These are phyloP conservation scores for Amphichorda felina DNA, from an alignment of 2,329 filamentous ascomycete genomes.

Conservation along the genomic window DNA sequence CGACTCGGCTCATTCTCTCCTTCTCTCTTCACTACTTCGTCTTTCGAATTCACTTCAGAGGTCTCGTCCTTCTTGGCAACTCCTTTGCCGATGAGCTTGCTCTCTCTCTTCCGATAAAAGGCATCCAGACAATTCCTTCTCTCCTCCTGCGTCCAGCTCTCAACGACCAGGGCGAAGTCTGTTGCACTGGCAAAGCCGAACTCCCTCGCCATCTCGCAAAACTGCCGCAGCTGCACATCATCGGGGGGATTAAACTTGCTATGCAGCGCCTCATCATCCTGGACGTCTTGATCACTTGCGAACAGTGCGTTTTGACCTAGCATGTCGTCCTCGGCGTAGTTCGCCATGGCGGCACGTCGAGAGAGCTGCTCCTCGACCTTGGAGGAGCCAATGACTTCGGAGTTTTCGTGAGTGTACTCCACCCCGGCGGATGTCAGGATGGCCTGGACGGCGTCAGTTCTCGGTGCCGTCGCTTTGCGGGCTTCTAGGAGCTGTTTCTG, in stretches of 20 bases:
- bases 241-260: slow-evolving; percentile 58
- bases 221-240: slow-evolving; percentile 67
- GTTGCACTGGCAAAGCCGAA: slow-evolving; percentile 67
- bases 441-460: slow-evolving; percentile 70
- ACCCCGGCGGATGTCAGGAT: slow-evolving; percentile 84
- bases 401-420: slow-evolving; percentile 92
- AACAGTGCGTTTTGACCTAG: slow-evolving; percentile 47
- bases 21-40: neutral
- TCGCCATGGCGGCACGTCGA: slow-evolving; percentile 56
- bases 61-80: neutral
- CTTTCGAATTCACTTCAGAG: slow-evolving; percentile 4
- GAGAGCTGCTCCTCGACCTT: slow-evolving; percentile 81
- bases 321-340: slow-evolving; percentile 25
- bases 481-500: slow-evolving; percentile 23
- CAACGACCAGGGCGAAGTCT: slow-evolving; percentile 83
- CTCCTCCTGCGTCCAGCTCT: slow-evolving; percentile 79
- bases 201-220: slow-evolving; percentile 77
- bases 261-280: slow-evolving; percentile 18
- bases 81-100: slow-evolving; percentile 21
- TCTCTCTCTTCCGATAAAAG: slow-evolving; percentile 64
- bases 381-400: slow-evolving; percentile 86
- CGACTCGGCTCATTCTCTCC: neutral
- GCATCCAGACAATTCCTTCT: slow-evolving; percentile 64
- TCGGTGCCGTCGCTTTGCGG: slow-evolving; percentile 24
- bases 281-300: slow-evolving; percentile 25